A percentile compares a stretch with the other conserved stretches of the same genome.
Conservation (phyloP, 148 eudicot species). For the Rhododendron vialii region DNA sequence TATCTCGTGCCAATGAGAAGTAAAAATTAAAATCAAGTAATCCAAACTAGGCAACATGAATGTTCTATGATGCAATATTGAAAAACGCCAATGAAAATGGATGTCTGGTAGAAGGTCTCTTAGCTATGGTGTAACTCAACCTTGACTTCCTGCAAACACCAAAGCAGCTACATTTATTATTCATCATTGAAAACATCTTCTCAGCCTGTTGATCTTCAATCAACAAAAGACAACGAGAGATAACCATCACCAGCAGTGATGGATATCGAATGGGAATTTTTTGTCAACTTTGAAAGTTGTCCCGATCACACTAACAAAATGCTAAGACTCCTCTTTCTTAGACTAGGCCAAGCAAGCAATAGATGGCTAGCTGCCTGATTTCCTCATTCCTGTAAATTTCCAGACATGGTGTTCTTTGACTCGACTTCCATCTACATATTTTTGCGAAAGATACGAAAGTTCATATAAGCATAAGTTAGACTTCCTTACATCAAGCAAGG, state of each 20-base stretch:
- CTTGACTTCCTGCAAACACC: background rate
- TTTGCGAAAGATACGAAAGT: background rate
- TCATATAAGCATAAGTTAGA: background rate
- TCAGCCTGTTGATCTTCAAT: background rate
- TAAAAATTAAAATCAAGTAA: background rate
- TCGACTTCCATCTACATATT: background rate
- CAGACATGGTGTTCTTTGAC: background rate
- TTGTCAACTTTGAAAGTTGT: background rate
- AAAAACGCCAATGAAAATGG: background rate
- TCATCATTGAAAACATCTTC: background rate
- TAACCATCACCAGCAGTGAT: background rate
- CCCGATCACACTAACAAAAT: background rate
- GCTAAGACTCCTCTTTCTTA: background rate
- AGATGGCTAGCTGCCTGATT: background rate
- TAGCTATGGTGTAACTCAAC: background rate
- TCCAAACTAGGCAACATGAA: background rate
- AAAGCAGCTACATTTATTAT: background rate
- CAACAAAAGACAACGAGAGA: background rate
- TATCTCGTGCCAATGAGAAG: background rate
- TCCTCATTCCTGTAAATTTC: background rate
- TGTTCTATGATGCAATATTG: background rate
- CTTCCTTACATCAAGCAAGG: background rate
- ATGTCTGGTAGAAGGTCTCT: background rate
- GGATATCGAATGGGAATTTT: background rate
- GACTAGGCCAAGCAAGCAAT: background rate